Conservation (phyloP, 305 asterid species). For the Fraxinus xanthoxyloides region DNA sequence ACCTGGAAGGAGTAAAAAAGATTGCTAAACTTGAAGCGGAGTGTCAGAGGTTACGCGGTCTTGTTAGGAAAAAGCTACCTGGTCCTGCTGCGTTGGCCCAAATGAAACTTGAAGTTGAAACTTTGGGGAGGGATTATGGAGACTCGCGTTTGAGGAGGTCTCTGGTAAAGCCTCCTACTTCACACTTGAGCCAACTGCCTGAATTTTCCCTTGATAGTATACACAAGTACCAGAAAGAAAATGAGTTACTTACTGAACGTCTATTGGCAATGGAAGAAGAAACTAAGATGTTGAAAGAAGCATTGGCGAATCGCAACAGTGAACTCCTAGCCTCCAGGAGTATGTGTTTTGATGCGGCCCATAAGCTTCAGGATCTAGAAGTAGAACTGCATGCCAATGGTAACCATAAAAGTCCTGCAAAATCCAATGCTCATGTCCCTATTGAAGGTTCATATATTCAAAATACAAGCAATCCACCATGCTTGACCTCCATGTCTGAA, state of each 20-base stretch:
- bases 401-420: slow-evolving; percentile 48
- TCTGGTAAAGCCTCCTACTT: slow-evolving; percentile 65
- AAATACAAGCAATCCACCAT: slow-evolving; percentile 51
- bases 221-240: slow-evolving; percentile 67
- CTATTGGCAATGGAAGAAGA: slow-evolving; percentile 88
- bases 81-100: slow-evolving; percentile 98
- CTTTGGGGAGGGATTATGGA: slow-evolving; percentile 70
- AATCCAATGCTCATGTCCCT: slow-evolving; percentile 32
- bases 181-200: slow-evolving; percentile 49
- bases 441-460: slow-evolving; percentile 37
- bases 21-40: slow-evolving; percentile 92
- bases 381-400: slow-evolving; percentile 57
- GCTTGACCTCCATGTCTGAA: slow-evolving; percentile 77
- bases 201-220: slow-evolving; percentile 64
- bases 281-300: slow-evolving; percentile 95
- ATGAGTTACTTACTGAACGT: slow-evolving; percentile 75
- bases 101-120: slow-evolving; percentile 97
- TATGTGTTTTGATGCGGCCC: slow-evolving; percentile 62
- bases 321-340: slow-evolving; percentile 81
- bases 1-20: slow-evolving; percentile 90
- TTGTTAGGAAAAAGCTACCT: slow-evolving; percentile 89
- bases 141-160: slow-evolving; percentile 74
- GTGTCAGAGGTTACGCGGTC: slow-evolving; percentile 93
- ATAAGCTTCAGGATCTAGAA: slow-evolving; percentile 75
- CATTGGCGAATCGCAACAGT: slow-evolving; percentile 83